A percentile compares a stretch with the other conserved stretches of the same genome.
Evolutionary conservation across 1,284 basidiomycete genomes (phyloP).

Genomic region (Fereydounia khargensis): DNA sequence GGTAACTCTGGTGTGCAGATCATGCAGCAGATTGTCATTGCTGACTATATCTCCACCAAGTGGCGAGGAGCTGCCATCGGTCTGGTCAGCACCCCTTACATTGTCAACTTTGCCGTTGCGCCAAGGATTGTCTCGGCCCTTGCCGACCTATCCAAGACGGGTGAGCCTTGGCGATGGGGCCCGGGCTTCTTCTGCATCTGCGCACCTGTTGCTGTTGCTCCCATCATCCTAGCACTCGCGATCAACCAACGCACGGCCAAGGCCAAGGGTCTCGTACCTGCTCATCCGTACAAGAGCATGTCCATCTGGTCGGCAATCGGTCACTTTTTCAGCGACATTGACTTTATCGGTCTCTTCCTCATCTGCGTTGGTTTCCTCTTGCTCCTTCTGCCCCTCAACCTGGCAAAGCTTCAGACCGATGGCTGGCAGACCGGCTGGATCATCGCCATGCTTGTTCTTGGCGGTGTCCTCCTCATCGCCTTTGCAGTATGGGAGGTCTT

Average conservation of each 20-base stretch:
- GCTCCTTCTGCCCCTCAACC: slow-evolving; percentile 46
- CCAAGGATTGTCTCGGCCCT: slow-evolving; percentile 11
- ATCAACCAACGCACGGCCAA: slow-evolving; percentile 43
- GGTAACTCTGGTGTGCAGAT: slow-evolving; percentile 54
- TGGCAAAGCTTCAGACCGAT: slow-evolving; percentile 23
- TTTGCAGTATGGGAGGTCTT: slow-evolving; percentile 38
- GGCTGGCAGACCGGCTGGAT: slow-evolving; percentile 47
- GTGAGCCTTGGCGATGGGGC: slow-evolving; percentile 51
- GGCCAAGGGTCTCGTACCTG: slow-evolving; percentile 32
- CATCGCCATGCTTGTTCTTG: slow-evolving; percentile 51
- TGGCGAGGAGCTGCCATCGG: slow-evolving; percentile 50
- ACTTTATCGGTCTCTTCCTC: slow-evolving; percentile 48
- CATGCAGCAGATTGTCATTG: slow-evolving; percentile 54
- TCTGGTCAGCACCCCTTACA: slow-evolving; percentile 45
- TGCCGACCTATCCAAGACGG: not conserved
- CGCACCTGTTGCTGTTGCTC: slow-evolving; percentile 43
- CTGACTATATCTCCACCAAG: slow-evolving; percentile 50
- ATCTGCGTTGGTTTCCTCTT: slow-evolving; percentile 49
- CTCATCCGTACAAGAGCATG: slow-evolving; percentile 42
- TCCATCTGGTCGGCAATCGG: slow-evolving; percentile 1
- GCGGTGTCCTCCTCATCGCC: slow-evolving; percentile 36
- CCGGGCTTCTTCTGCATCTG: slow-evolving; percentile 54
- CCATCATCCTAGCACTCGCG: slow-evolving; percentile 43
- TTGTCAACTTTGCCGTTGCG: slow-evolving; percentile 49
- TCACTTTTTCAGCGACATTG: slow-evolving; percentile 41